Base-by-base conservation (phyloP, 352 stramenopile genomes). In the Pythium pyrilobum region DNA sequence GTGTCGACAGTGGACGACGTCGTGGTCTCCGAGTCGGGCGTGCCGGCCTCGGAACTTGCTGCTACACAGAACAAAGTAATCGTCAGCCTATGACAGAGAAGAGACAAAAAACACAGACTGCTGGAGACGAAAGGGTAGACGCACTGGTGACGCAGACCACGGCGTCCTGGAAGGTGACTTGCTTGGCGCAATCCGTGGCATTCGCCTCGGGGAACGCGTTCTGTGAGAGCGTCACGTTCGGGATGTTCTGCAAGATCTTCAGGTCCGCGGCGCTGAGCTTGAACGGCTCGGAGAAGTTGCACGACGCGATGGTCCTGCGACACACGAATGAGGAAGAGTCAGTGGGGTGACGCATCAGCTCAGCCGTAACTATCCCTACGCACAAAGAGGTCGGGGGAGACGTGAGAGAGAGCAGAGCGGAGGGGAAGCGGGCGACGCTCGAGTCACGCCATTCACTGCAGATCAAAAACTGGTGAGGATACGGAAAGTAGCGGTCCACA, bases 131-230 rank as follows among this genome's bases (percentile, higher is more conserved):
- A 39, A 6, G 8, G 37, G 18, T 6, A 15, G 36, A 43, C 46
- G 25, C 59, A 41, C 62, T 59, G 12, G 28, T 58, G 6, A 74
- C 10, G 28, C 66, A 74, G 36, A 74, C 31, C 4, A 32, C 27
- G 27, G 23, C 20, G 29, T 20, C 33, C n/a, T 62, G 38, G 46
- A 39, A 51, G n/a, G 25, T 33, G 5, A 28, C 43, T 20, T 18
- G 38, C 13, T 38, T 25, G 16, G 37, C 4, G 20, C 66, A 74
- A 3, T 52, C 50, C 1, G 20, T 27, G 7, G 25, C 28, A 15
- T 32, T 21, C 0, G 39, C 29, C 0, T 12, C 15, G 10, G 49
- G 45, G 29, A 47, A 59, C 4, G 29, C 28, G 46, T 74, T 74
- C 5, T 51, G 28, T 8, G 32, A 38, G 13, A 52, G 41, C 24